These are phyloP conservation scores for Oxytropis ochrocephala DNA, from an alignment of 306 rosid genomes.

Conservation along the genomic window DNA sequence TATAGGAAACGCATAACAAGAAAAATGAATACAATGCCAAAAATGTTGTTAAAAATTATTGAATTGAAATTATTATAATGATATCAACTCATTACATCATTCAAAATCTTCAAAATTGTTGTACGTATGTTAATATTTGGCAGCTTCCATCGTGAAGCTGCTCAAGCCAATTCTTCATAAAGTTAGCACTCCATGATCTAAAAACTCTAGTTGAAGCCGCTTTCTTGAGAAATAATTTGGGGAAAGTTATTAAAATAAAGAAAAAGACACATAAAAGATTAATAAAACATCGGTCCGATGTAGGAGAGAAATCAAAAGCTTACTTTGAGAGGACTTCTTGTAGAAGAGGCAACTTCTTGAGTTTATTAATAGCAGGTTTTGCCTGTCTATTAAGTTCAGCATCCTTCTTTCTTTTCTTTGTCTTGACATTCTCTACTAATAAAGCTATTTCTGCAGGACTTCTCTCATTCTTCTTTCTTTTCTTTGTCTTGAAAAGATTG, in stretches of 20 bases:
- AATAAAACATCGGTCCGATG: neutral
- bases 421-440: conserved; percentile 91
- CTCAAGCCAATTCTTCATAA: conserved; percentile 94
- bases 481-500: conserved; percentile 79
- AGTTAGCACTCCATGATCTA: too few relatives aligned
- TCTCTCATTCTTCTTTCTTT: conserved; percentile 73
- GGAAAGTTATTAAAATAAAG: too few relatives aligned
- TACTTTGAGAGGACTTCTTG: conserved; percentile 88
- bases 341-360: conserved; percentile 79
- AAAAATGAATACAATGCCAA: conserved; percentile 26
- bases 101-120: conserved; percentile 74
- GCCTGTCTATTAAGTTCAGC: conserved; percentile 78
- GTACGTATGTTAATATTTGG: conserved; percentile 83
- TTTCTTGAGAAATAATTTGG: too few relatives aligned
- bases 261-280: too few relatives aligned
- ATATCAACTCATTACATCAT: conserved; percentile 49
- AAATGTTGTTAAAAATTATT: too few relatives aligned
- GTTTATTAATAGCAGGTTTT: conserved; percentile 86
- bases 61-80: conserved; percentile 5
- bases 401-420: conserved; percentile 93
- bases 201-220: too few relatives aligned
- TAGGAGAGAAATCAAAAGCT: conserved; percentile 20
- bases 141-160: conserved; percentile 96
- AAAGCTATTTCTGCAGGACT: conserved; percentile 91
- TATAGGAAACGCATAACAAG: conserved; percentile 62